Evolutionary conservation across 2,329 filamentous ascomycete genomes (phyloP).

Genomic region (Colletotrichum orbiculare): DNA sequence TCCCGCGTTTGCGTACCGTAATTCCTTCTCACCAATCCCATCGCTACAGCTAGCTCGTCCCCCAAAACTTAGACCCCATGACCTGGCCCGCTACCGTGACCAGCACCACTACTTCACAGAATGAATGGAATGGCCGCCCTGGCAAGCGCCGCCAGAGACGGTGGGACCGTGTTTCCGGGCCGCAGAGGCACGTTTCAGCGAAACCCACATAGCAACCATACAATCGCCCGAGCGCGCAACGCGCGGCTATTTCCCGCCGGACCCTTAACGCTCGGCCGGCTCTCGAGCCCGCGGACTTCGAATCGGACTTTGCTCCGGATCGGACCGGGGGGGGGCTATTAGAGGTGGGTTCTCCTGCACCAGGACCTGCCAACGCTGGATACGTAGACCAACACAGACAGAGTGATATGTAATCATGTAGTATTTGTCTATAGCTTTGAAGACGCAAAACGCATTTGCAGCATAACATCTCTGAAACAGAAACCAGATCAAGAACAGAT

Average conservation of each 20-base stretch:
- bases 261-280: conserved; percentile 21
- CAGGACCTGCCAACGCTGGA: not conserved
- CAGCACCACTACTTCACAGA: not conserved
- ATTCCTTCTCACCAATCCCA: no score
- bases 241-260: conserved; percentile 2
- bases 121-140: not conserved
- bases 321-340: not conserved
- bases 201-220: not conserved
- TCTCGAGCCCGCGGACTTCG: conserved; percentile 21
- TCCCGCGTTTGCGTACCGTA: no score
- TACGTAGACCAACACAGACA: not conserved
- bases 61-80: no score
- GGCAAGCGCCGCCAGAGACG: not conserved
- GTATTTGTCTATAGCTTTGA: conserved; percentile 25
- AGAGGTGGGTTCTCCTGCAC: not conserved
- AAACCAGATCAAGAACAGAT: conserved; percentile 28
- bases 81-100: no score
- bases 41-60: no score
- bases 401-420: not conserved
- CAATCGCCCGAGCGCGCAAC: conserved; percentile 3
- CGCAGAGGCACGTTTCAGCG: not conserved
- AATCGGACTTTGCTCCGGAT: conserved; percentile 18
- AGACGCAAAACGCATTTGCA: conserved; percentile 12
- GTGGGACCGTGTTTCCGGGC: not conserved
- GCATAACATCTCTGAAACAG: conserved; percentile 18